Evolutionary conservation across 768 basidiomycete species (phyloP).

Genomic region (Tricholoma saponaceum): DNA sequence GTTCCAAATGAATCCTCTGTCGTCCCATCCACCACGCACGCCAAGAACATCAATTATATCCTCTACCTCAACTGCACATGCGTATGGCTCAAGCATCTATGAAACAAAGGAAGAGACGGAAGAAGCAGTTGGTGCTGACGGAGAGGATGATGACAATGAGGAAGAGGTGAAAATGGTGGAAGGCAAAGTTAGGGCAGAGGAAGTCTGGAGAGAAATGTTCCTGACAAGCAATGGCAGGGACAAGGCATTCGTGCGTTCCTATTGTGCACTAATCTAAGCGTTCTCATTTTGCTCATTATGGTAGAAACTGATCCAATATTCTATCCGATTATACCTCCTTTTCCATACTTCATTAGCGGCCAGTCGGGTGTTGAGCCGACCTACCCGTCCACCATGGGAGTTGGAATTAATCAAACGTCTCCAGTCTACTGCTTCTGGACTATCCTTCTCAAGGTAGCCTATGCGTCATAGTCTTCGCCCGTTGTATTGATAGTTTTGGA

Average conservation of each 20-base stretch:
- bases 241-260: slow-evolving; percentile 71
- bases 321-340: slow-evolving; percentile 67
- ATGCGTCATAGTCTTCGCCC: background rate
- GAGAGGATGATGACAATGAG: slow-evolving; percentile 36
- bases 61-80: slow-evolving; percentile 28
- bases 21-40: slow-evolving; percentile 74
- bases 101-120: slow-evolving; percentile 39
- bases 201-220: slow-evolving; percentile 79
- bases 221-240: slow-evolving; percentile 77
- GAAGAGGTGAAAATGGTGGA: slow-evolving; percentile 41
- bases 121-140: slow-evolving; percentile 28
- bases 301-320: slow-evolving; percentile 87
- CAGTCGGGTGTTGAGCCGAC: slow-evolving; percentile 43
- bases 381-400: slow-evolving; percentile 49
- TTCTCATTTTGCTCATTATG: slow-evolving; percentile 1
- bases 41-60: slow-evolving; percentile 53
- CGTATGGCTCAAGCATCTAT: slow-evolving; percentile 39
- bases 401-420: slow-evolving; percentile 55
- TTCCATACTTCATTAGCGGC: slow-evolving; percentile 55
- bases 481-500: slow-evolving; percentile 26
- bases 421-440: slow-evolving; percentile 54
- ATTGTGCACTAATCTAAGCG: background rate
- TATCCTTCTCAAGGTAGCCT: slow-evolving; percentile 69
- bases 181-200: slow-evolving; percentile 50
- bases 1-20: slow-evolving; percentile 82